Evolutionary conservation across 345 rosid species (phyloP).

Genomic region (Brassica cretica): DNA sequence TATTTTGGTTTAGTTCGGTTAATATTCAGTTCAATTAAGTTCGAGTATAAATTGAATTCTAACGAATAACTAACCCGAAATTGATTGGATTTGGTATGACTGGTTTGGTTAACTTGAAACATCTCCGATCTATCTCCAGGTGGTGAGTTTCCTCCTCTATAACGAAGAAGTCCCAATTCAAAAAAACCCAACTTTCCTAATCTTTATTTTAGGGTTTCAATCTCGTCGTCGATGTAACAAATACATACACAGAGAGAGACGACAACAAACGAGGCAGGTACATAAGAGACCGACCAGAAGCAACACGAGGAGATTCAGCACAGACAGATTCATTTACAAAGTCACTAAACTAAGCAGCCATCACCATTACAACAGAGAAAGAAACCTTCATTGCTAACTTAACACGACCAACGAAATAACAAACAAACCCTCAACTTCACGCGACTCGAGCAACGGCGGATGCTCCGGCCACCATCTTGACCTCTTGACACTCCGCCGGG

Average conservation of each 20-base stretch:
- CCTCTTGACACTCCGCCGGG: not conserved
- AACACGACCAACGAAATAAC: not conserved
- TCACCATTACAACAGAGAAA: not conserved
- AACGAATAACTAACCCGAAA: no score
- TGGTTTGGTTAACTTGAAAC: no score
- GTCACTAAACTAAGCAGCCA: not conserved
- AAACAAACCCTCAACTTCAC: not conserved
- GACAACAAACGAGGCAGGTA: not conserved
- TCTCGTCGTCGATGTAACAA: not conserved
- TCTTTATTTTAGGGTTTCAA: no score
- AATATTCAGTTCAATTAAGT: no score
- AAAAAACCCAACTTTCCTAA: no score
- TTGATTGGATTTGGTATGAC: no score
- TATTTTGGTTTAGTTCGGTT: no score
- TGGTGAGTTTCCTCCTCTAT: no score
- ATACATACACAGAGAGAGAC: slow-evolving; percentile 22
- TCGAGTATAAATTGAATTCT: no score
- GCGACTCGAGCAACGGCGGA: not conserved
- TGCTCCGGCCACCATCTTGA: not conserved
- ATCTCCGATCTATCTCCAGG: no score
- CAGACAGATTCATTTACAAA: not conserved
- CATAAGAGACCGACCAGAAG: not conserved
- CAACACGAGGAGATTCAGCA: not conserved
- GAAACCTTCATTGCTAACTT: not conserved
- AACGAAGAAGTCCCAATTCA: no score